Evolutionary conservation across 768 basidiomycete genomes (phyloP), one percentile per base, ranked within the genome.

Genomic region (Terana coerulea): DNA sequence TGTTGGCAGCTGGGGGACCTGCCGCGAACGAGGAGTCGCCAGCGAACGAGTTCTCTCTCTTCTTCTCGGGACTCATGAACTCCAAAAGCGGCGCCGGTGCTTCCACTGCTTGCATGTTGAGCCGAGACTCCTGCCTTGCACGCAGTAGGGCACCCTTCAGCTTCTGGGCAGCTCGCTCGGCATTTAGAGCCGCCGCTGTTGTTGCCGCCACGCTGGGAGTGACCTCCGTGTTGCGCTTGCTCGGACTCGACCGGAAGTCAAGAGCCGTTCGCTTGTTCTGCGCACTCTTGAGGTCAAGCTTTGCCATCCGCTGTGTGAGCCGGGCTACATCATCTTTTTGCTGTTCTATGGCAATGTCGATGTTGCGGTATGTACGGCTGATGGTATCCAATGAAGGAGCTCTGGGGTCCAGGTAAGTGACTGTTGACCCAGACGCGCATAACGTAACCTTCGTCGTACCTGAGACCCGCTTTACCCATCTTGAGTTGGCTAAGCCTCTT

Each of bases 351-450:
- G 83, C 81, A 17, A 81, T 63, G 49, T 91, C 87, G 59, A 97
- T 91, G 64, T 95, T 94, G 35, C 86, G 81, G 60, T 89, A 87
- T 0, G 91, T 88, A 28, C 90, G 80, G 58, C 87, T 84, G 64
- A 95, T 80, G 1, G 88, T 86, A 60, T 95, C 94, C 45, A 97
- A 69, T 6, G 90, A 83, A 1, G 93, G 92, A 5, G 91, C 78
- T 57, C 92, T 95, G 61, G 11, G n/a, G n/a, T n/a, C n/a, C n/a
- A n/a, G n/a, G n/a, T n/a, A n/a, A n/a, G n/a, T 52, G 35, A 30
- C 22, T 30, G 40, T 12, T 4, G 6, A 29, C 12, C 17, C 19
- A 26, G 46, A 17, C 22, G n/a, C n/a, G 12, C 10, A 22, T 40
- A 8, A 30, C 2, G 3, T 24, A 14, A 17, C 5, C 7, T n/a